Conservation (phyloP, 768 basidiomycete genomes). For the Mrakia gelida region DNA sequence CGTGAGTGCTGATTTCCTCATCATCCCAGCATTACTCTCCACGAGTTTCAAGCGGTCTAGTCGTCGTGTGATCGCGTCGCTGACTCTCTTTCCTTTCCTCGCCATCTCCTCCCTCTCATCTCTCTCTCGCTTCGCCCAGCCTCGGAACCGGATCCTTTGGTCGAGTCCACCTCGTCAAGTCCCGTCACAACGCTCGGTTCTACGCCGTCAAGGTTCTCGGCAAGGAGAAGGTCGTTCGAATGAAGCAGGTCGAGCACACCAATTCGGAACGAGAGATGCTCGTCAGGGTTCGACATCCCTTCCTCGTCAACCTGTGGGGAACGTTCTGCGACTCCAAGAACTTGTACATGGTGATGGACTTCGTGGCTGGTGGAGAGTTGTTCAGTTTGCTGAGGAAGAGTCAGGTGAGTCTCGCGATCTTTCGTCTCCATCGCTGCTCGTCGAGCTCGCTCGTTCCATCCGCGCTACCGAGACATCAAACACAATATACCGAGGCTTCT, state of each 20-base stretch:
- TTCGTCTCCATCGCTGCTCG: not conserved
- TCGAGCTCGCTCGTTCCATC: no score
- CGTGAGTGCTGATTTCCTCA: conserved; percentile 12
- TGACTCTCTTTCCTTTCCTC: not conserved
- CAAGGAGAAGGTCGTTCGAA: conserved; percentile 82
- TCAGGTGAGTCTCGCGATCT: conserved; percentile 55
- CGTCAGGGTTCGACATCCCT: conserved; percentile 46
- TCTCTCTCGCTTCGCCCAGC: not conserved
- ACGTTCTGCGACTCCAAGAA: conserved; percentile 46
- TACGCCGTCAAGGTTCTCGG: conserved; percentile 93
- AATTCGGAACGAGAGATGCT: conserved; percentile 48
- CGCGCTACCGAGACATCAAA: no score
- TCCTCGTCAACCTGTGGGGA: conserved; percentile 97
- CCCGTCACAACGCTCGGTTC: conserved; percentile 89
- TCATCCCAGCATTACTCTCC: not conserved
- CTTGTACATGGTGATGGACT: conserved; percentile 49
- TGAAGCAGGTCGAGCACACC: conserved; percentile 49
- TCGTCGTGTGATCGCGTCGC: no score
- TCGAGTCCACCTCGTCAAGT: conserved; percentile 42
- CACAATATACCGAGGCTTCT: no score
- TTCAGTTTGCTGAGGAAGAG: conserved; percentile 88
- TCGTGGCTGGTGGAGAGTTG: conserved; percentile 47
- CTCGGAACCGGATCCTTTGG: conserved; percentile 34
- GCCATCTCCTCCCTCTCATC: not conserved
- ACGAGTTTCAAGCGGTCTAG: no score